Base-by-base conservation (phyloP, 2,329 filamentous ascomycete species). In the Chaetomium globosum region DNA sequence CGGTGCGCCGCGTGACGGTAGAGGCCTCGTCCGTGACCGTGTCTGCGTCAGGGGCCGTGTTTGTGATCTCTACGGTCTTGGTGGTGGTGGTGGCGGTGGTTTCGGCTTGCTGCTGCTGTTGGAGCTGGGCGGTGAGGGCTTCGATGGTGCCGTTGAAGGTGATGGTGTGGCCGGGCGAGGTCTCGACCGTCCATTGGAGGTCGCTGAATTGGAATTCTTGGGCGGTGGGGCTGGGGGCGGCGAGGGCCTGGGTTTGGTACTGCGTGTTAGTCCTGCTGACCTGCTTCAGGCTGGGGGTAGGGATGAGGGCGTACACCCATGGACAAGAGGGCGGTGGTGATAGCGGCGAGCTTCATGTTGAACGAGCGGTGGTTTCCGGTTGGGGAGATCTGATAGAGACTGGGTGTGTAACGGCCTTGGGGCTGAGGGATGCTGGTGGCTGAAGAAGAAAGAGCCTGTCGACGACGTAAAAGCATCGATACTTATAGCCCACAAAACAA, bases 131-230 rank as follows among this genome's bases (percentile, higher is more conserved):
- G 62, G 23, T 19, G 9, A 59, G 51, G 6, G 39, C 16, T 23
- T 64, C 16, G 28, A 60, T 23, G 4, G 56, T 64, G 55, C 56
- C 56, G 62, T 64, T 59, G 49, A 64, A 13, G 7, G 21, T 10
- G 23, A 48, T 10, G 39, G 16, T 39, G 2, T 59, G n/a, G 39
- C 63, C 51, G 16, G 57, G 57, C 23, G 19, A 30, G 12, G 33
- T n/a, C 3, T 57, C 52, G 26, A 64, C 43, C 12, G 51, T 10
- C 62, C 56, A 56, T 52, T 55, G 13, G 33, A 39, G 23, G 9
- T 28, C 9, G n/a, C 3, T 2, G 49, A 19, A 30, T 23, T 26
- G 13, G 28, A 12, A 19, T 21, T 19, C 16, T 39, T 43, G 9
- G n/a, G 26, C 4, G 26, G 26, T 4, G 30, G 60, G 43, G 28